Evolutionary conservation across 169 alveolate genomes (phyloP).

Genomic region (Eimeria praecox): DNA sequence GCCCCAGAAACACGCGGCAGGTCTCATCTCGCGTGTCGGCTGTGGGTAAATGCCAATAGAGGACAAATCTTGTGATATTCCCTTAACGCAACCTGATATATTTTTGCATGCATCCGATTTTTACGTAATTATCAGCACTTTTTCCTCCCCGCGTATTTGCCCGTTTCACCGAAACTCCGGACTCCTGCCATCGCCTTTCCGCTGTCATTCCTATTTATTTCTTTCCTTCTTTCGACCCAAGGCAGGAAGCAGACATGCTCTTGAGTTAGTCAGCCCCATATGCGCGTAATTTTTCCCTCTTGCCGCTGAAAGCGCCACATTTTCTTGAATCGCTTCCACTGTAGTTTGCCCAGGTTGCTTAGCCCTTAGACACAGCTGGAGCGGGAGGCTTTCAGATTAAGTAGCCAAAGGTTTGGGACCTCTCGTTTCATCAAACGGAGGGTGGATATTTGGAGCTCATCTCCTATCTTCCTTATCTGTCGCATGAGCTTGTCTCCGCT

Average conservation of each 20-base stretch:
- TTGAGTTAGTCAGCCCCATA: background rate
- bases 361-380: background rate
- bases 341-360: background rate
- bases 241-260: constrained; percentile 11
- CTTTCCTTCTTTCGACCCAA: constrained; percentile 10
- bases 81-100: background rate
- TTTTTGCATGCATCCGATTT: background rate
- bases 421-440: background rate
- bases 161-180: background rate
- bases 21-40: constrained; percentile 19
- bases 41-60: constrained; percentile 2
- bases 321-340: background rate
- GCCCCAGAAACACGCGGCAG: constrained; percentile 43
- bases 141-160: background rate
- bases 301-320: background rate
- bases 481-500: background rate
- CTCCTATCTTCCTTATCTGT: background rate
- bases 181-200: background rate
- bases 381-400: background rate
- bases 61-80: background rate
- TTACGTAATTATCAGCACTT: background rate
- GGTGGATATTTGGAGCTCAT: background rate
- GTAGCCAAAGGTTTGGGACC: background rate
- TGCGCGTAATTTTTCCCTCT: background rate
- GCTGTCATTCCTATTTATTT: constrained; percentile 13